These are phyloP conservation scores for Petunia hybrid DNA, from an alignment of 305 asterid genomes.

Conservation along the genomic window DNA sequence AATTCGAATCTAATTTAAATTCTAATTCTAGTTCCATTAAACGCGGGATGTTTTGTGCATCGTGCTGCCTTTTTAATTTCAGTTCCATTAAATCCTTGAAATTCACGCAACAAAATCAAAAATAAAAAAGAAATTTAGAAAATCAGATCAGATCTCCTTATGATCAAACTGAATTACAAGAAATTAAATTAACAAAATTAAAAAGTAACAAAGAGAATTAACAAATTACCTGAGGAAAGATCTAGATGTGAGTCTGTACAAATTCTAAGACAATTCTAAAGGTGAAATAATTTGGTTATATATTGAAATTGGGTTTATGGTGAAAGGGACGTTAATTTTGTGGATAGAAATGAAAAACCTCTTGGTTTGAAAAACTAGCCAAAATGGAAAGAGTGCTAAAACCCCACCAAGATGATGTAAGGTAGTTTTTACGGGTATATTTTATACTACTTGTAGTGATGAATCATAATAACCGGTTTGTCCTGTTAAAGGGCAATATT, in stretches of 20 bases:
- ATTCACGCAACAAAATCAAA: conserved; percentile 33
- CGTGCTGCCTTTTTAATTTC: conserved; percentile 2
- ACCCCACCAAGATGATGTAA: conserved; percentile 42
- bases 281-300: neutral
- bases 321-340: conserved; percentile 3
- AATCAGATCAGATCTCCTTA: conserved; percentile 53
- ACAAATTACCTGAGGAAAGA: conserved; percentile 51
- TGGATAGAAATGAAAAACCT: conserved; percentile 50
- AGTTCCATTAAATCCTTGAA: conserved; percentile 26
- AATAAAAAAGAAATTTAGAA: conserved; percentile 20
- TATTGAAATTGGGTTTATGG: neutral
- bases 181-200: conserved; percentile 11
- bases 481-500: conserved; percentile 27
- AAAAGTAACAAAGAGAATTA: neutral
- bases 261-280: conserved; percentile 37
- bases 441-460: neutral
- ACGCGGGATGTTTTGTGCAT: no score
- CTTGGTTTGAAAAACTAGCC: conserved; percentile 61
- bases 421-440: conserved; percentile 27
- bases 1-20: conserved; percentile 1
- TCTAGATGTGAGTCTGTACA: conserved; percentile 36
- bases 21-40: conserved; percentile 31
- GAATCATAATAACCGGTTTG: conserved; percentile 32
- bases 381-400: conserved; percentile 47
- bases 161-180: conserved; percentile 43